These are phyloP conservation scores for Mortierella sp. DNA, from an alignment of 371 early-diverging fungal species.

Conservation along the genomic window DNA sequence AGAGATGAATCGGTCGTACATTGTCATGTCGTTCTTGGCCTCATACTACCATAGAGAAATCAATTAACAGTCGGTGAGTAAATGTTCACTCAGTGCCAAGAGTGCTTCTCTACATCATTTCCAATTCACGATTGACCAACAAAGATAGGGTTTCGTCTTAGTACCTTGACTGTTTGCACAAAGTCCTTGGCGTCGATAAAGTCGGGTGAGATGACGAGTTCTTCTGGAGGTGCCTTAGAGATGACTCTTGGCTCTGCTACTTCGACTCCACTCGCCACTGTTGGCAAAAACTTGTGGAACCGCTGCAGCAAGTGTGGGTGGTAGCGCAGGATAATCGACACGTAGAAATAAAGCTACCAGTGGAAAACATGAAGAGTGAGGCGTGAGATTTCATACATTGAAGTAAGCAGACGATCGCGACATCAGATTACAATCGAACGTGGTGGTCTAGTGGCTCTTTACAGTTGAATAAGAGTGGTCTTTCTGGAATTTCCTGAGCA, in stretches of 20 bases:
- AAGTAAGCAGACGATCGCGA: background rate
- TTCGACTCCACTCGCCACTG: conserved; percentile 26
- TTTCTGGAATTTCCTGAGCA: conserved; percentile 55
- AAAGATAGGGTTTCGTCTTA: too few species aligned
- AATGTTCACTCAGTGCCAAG: too few species aligned
- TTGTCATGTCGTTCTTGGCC: conserved; percentile 55
- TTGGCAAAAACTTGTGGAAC: conserved; percentile 51
- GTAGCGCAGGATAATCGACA: conserved; percentile 52
- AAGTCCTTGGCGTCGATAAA: conserved; percentile 59
- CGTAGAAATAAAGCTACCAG: conserved; percentile 50
- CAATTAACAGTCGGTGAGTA: background rate
- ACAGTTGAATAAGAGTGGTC: conserved; percentile 53
- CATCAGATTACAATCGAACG: background rate
- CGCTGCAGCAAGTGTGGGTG: conserved; percentile 56
- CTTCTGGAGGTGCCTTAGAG: conserved; percentile 59
- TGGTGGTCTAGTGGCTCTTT: background rate
- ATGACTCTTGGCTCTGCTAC: conserved; percentile 50
- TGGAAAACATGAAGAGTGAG: background rate
- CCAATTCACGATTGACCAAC: too few species aligned
- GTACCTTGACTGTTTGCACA: conserved; percentile 58
- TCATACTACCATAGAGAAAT: conserved; percentile 17
- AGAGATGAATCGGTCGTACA: conserved; percentile 57
- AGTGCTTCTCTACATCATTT: too few species aligned
- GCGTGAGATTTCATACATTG: background rate
- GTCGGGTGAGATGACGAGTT: conserved; percentile 52